Evolutionary conservation across 805 yeast species (phyloP).

Genomic region (Hanseniaspora singularis): DNA sequence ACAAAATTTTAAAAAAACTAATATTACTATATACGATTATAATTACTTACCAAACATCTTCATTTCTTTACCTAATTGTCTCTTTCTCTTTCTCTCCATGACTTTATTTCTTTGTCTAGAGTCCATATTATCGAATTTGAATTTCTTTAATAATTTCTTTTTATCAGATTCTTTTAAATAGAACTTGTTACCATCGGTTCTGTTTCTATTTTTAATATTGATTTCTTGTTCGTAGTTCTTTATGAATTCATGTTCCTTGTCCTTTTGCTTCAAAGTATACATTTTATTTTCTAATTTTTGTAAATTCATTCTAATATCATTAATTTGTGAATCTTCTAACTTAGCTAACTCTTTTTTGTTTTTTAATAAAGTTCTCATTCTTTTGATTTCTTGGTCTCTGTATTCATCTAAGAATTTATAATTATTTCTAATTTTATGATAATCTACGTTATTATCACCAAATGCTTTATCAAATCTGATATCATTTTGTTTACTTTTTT

Average conservation of each 20-base stretch:
- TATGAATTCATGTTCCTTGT: slow-evolving; percentile 57
- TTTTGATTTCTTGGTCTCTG: slow-evolving; percentile 56
- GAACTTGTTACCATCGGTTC: slow-evolving; percentile 40
- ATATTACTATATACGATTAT: too few relatives aligned
- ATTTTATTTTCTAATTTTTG: slow-evolving; percentile 57
- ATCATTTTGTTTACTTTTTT: slow-evolving; percentile 33
- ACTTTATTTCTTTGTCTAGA: slow-evolving; percentile 63
- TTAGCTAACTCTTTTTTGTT: slow-evolving; percentile 38
- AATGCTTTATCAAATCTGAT: slow-evolving; percentile 83
- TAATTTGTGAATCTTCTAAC: slow-evolving; percentile 35
- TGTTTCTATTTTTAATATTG: slow-evolving; percentile 29
- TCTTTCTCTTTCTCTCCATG: slow-evolving; percentile 79
- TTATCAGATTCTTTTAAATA: slow-evolving; percentile 60
- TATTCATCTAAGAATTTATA: slow-evolving; percentile 81
- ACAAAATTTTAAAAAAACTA: too few relatives aligned
- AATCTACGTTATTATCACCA: slow-evolving; percentile 66
- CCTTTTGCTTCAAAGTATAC: slow-evolving; percentile 59
- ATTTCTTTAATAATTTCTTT: slow-evolving; percentile 61
- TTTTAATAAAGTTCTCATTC: slow-evolving; percentile 44
- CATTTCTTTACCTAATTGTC: slow-evolving; percentile 71
- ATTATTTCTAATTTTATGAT: slow-evolving; percentile 52
- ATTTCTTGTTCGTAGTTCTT: slow-evolving; percentile 45
- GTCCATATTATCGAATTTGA: slow-evolving; percentile 65
- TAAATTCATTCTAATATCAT: slow-evolving; percentile 42
- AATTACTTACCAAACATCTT: slow-evolving; percentile 31